These are phyloP conservation scores for Dothiorella sarmentorum DNA, from an alignment of 2,329 filamentous ascomycete species.

Conservation along the genomic window DNA sequence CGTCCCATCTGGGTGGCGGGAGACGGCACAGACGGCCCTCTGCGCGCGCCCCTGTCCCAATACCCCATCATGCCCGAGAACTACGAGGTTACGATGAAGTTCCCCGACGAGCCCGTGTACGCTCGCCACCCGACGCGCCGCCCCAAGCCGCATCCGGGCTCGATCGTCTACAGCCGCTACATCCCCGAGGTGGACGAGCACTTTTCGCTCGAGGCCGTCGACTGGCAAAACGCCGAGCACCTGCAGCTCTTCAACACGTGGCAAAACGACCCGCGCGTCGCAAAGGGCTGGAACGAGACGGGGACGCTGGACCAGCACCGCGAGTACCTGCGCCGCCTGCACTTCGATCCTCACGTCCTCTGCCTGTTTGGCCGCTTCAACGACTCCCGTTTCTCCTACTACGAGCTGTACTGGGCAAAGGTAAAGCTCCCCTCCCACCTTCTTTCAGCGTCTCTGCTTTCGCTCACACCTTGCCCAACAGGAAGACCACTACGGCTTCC, in stretches of 20 bases:
- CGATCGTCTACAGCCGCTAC: conserved; percentile 73
- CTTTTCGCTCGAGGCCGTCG: conserved; percentile 71
- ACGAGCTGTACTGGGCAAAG: conserved; percentile 77
- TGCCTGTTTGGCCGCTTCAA: conserved; percentile 70
- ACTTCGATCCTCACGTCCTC: conserved; percentile 69
- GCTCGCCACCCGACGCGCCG: conserved; percentile 69
- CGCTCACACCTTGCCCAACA: neutral
- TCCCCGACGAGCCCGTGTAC: conserved; percentile 50
- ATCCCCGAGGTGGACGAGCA: conserved; percentile 72
- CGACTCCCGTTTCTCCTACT: conserved; percentile 70
- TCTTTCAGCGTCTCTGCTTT: neutral
- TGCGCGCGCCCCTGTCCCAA: conserved; percentile 12
- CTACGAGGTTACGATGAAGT: conserved; percentile 42
- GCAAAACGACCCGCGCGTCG: conserved; percentile 81
- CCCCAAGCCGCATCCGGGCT: conserved; percentile 67
- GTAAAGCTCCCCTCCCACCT: conserved; percentile 24
- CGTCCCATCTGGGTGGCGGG: conserved; percentile 38
- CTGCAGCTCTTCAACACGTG: conserved; percentile 70
- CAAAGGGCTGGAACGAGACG: conserved; percentile 75
- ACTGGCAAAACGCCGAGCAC: conserved; percentile 63
- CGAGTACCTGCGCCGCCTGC: conserved; percentile 64
- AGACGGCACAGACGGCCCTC: neutral
- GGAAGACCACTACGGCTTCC: conserved; percentile 57
- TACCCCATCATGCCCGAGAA: conserved; percentile 41
- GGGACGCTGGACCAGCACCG: conserved; percentile 72